Evolutionary conservation across 257 asterid genomes (phyloP), one percentile per base, ranked within the genome.

Genomic region (Mentha longifolia): DNA sequence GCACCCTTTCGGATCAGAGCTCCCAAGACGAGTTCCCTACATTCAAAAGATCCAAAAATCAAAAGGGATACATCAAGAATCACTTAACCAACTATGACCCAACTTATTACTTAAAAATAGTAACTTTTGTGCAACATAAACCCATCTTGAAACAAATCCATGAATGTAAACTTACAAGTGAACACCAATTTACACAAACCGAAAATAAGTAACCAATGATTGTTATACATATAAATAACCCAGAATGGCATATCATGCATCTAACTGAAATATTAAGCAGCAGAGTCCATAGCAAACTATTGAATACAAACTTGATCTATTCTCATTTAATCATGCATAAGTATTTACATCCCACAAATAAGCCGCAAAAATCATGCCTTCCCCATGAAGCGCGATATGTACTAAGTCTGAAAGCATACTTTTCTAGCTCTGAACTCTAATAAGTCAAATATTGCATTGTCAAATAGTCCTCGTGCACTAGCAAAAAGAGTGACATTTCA

Each of bases 1-100:
- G 83, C 99, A 94, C 67, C 99, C 99, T 82, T 94, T 94, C 35
- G 99, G 99, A 84, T 91, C 99, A 64, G 97, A 85, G 82, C 97
- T 94, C 80, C 99, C 99, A 19, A 94, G 96, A 62, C 97, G 95
- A 80, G 99, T 94, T 67, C 97, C 99, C 99, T 94, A 85, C 89
- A 87, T 57, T 45, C 61, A 62, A 41, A 77, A 67, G 20, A 68
- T 71, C 67, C 52, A 67, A 76, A 33, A 68, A 51, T 74, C 54
- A 64, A 22, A 12, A 67, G 2, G 69, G 19, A 52, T 30, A 71
- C 30, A 71, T 71, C 70, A 62, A 76, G 67, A 75, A 70, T 31
- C 68, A 16, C 13, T 10, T 66, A 47, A 61, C 42, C 63, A 70
- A 50, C 54, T 15, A 11, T 55, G 3, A 51, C 35, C 43, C 37